A percentile compares a stretch with the other conserved stretches of the same genome.
phyloP scores from a whole-genome alignment of 441 rosid genomes.

The Mallotus japonicus region DNA sequence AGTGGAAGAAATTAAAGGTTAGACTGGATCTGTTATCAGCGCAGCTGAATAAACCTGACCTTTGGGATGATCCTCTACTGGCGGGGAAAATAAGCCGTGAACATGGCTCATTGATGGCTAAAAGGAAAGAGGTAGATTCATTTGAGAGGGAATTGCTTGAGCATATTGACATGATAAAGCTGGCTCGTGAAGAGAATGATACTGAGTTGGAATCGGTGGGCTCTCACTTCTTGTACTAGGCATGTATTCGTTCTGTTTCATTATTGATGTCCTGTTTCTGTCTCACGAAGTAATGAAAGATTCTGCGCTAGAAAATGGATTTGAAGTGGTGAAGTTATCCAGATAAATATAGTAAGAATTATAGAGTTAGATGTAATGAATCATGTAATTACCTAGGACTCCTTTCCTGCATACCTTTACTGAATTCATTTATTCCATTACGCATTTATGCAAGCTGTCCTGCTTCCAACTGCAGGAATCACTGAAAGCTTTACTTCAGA shows the following conservation, averaged over 20 bases:
- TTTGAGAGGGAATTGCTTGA: slow-evolving; percentile 83
- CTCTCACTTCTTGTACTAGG: slow-evolving; percentile 63
- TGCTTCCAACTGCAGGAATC: slow-evolving; percentile 57
- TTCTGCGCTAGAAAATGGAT: not conserved
- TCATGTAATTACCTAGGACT: not conserved
- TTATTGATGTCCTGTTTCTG: slow-evolving; percentile 9
- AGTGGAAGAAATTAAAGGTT: slow-evolving; percentile 81
- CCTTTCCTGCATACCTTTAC: not conserved
- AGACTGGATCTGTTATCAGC: slow-evolving; percentile 59
- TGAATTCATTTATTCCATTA: not conserved
- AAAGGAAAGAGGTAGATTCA: slow-evolving; percentile 71
- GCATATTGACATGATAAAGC: slow-evolving; percentile 91
- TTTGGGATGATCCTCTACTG: slow-evolving; percentile 85
- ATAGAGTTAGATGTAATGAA: not conserved
- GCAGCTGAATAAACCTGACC: slow-evolving; percentile 71
- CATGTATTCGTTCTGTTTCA: slow-evolving; percentile 48
- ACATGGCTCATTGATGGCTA: slow-evolving; percentile 74
- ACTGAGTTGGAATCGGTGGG: slow-evolving; percentile 94
- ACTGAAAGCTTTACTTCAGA: slow-evolving; percentile 55
- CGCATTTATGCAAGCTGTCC: not conserved
- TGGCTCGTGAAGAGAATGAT: slow-evolving; percentile 88
- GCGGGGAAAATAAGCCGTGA: slow-evolving; percentile 92
- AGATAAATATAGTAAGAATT: too few relatives aligned
- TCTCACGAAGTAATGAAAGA: not conserved
- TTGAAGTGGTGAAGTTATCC: not conserved